Percentiles rank a stretch among this genome's conserved stretches.
phyloP scores from a whole-genome alignment of 106 monocot genomes.

The Allium fistulosum region DNA sequence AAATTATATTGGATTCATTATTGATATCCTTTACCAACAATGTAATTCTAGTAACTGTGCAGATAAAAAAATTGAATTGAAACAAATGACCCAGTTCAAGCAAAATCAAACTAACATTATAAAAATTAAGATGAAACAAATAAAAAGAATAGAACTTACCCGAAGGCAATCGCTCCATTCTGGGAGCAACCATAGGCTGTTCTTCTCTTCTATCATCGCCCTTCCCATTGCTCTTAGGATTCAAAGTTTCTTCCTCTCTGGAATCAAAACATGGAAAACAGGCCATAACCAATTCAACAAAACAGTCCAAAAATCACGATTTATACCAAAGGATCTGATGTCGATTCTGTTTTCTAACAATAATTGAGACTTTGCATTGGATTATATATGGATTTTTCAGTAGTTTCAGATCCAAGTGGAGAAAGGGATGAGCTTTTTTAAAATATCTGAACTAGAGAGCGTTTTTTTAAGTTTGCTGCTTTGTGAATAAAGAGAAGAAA shows the following conservation, averaged over 20 bases:
- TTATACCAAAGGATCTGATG: neutral
- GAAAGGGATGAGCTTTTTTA: neutral
- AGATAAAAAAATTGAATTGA: neutral
- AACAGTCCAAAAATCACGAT: neutral
- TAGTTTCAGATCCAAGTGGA: slow-evolving; percentile 1
- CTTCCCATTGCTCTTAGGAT: neutral
- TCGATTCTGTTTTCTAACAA: neutral
- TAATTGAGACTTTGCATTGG: neutral
- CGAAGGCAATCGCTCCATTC: neutral
- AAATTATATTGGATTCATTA: neutral
- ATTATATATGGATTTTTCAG: neutral
- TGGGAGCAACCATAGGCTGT: slow-evolving; percentile 8
- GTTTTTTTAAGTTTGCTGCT: neutral
- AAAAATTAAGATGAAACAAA: neutral
- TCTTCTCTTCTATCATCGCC: slow-evolving; percentile 2
- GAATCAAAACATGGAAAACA: slow-evolving; percentile 34
- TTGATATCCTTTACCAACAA: neutral
- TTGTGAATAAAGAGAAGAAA: neutral
- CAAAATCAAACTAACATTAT: neutral
- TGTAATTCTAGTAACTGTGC: neutral
- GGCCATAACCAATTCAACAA: slow-evolving; percentile 16
- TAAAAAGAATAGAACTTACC: neutral
- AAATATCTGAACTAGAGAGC: neutral
- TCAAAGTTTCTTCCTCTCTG: slow-evolving; percentile 14
- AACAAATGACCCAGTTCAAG: neutral